Base-by-base conservation (phyloP, 176 grass and related monocot species). In the Tuctoria greenei region DNA sequence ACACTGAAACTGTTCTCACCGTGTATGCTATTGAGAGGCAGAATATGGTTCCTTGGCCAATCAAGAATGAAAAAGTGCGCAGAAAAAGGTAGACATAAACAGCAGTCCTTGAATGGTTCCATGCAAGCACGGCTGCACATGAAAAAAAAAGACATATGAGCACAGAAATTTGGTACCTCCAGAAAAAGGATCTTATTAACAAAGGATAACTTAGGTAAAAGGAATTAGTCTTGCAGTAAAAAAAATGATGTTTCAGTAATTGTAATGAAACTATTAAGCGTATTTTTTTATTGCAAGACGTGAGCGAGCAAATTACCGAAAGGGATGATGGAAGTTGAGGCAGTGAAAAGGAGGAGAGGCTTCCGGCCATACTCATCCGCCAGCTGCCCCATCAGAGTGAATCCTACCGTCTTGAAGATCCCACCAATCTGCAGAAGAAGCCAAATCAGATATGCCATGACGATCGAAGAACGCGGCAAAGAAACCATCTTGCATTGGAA, bases 11-110 rank as follows among this genome's bases (percentile, higher is more conserved):
- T 20, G 5, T 9, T 54, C 55, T 62, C 64, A 97, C 93, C 74
- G 87, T 79, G 86, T 97, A 97, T 31, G 93, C 79, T 58, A 91
- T 69, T 16, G 93, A 68, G 2, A 97, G 86, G 73, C 85, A 88
- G 61, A 86, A 83, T 73, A 93, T 90, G 79, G 87, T 93, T 78
- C 93, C 93, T 86, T 93, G 90, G 43, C 93, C 91, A 36, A 97
- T 58, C 23, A 58, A 1, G 39, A 79, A 90, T 3, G 93, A 87
- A 4, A 97, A 69, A 6, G 93, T 91, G 51, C 90, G 85, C 55
- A 86, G 74, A 41, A 86, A 36, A 82, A 91, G 78, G 55, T 87
- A 91, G 13, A 75, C 11, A 43, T 97, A 97, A 27, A 93, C 85
- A 8, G 77, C 79, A 5, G 62, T 55, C 66, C 79, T 91, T 8